A percentile compares a stretch with the other conserved stretches of the same genome.
These are phyloP conservation scores for Ceratocystis variospora DNA, from an alignment of 2,329 filamentous ascomycete genomes.

Conservation along the genomic window DNA sequence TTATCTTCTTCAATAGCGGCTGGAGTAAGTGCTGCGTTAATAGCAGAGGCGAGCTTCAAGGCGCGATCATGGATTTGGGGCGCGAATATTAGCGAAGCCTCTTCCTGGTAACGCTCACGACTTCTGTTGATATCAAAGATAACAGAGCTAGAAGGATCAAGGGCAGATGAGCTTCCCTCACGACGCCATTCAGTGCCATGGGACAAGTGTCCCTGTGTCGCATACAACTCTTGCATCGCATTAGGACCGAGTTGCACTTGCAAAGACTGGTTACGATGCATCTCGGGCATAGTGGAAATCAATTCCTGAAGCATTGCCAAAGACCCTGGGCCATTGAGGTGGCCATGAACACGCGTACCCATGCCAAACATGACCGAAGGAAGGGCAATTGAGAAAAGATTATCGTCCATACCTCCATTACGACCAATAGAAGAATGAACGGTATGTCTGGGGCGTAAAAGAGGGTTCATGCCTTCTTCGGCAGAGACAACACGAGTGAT, in stretches of 20 bases:
- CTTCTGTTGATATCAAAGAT: constrained; percentile 62
- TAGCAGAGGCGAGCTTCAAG: constrained; percentile 46
- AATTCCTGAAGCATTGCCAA: constrained; percentile 43
- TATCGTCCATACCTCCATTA: constrained; percentile 29
- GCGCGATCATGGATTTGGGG: constrained; percentile 51
- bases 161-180: constrained; percentile 29
- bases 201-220: constrained; percentile 27
- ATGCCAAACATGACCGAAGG: constrained; percentile 33
- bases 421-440: constrained; percentile 36
- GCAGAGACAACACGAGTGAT: constrained; percentile 29
- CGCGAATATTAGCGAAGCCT: constrained; percentile 69
- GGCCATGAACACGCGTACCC: constrained; percentile 12
- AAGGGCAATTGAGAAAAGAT: constrained; percentile 36
- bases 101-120: constrained; percentile 70
- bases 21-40: constrained; percentile 64
- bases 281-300: constrained; percentile 38
- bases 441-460: constrained; percentile 52
- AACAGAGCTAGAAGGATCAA: constrained; percentile 60
- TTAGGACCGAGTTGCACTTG: constrained; percentile 46
- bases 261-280: constrained; percentile 37
- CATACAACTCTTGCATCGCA: constrained; percentile 37
- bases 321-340: constrained; percentile 32
- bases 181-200: constrained; percentile 36
- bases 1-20: constrained; percentile 72
- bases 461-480: constrained; percentile 77